phyloP scores from a whole-genome alignment of 192 early-diverging fungal species.

The Backusella australiensis region DNA sequence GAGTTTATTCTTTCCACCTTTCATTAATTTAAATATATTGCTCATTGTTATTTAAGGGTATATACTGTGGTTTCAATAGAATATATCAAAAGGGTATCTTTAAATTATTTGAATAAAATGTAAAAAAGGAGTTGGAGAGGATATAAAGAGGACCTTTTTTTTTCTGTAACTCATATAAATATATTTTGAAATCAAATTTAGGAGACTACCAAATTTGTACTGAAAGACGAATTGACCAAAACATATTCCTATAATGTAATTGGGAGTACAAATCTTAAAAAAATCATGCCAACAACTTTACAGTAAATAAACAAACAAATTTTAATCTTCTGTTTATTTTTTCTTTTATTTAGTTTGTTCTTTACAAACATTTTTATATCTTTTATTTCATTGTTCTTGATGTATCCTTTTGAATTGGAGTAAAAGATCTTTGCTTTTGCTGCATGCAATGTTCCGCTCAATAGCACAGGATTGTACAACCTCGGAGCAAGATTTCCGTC shows the following conservation, averaged over 20 bases:
- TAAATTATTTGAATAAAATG: not conserved
- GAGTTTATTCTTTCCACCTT: not conserved
- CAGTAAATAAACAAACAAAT: not conserved
- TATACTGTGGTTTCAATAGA: not conserved
- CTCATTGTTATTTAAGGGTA: constrained; percentile 2
- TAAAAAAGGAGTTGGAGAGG: constrained; percentile 4
- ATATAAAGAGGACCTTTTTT: not conserved
- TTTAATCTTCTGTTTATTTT: not conserved
- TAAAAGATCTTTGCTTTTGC: not conserved
- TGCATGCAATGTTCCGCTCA: not conserved
- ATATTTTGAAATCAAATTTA: not conserved
- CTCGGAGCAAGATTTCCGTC: not conserved
- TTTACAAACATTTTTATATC: not conserved
- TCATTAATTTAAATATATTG: not conserved
- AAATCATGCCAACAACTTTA: not conserved
- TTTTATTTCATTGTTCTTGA: not conserved
- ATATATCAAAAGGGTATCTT: not conserved
- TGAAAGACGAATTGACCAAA: not conserved
- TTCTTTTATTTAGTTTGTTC: not conserved
- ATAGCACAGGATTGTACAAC: not conserved
- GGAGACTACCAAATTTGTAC: not conserved
- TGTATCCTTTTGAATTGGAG: not conserved
- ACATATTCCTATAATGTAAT: constrained; percentile 2
- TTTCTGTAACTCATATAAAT: not conserved
- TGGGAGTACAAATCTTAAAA: not conserved